A percentile compares a stretch with the other conserved stretches of the same genome.
These are phyloP conservation scores for Urtica urens DNA, from an alignment of 306 rosid genomes.

Conservation along the genomic window DNA sequence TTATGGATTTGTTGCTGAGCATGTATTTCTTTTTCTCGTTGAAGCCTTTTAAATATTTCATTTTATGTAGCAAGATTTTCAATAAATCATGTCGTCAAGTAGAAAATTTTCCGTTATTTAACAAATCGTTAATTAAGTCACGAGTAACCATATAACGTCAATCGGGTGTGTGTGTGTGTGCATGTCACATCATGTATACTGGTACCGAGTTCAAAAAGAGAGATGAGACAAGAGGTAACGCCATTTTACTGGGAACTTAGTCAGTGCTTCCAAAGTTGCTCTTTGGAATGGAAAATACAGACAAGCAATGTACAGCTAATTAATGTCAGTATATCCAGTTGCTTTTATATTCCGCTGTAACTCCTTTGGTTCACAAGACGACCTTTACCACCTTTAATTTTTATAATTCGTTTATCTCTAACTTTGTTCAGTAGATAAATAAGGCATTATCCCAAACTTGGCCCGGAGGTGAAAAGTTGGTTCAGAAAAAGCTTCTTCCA, in stretches of 20 bases:
- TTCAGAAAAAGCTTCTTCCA: neutral
- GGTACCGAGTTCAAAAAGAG: neutral
- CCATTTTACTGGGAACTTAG: neutral
- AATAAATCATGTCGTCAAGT: too few relatives aligned
- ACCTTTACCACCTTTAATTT: neutral
- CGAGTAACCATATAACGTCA: too few relatives aligned
- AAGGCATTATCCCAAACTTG: neutral
- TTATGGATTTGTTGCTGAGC: too few relatives aligned
- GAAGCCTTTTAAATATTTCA: too few relatives aligned
- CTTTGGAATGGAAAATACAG: neutral
- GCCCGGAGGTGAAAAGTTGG: neutral
- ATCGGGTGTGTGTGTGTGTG: neutral
- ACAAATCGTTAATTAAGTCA: too few relatives aligned
- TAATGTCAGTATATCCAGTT: constrained; percentile 1
- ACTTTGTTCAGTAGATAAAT: neutral
- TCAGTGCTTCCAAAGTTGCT: neutral
- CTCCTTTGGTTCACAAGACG: neutral
- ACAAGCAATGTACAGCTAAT: neutral
- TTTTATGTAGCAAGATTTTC: too few relatives aligned
- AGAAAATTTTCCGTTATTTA: too few relatives aligned
- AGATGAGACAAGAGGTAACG: constrained; percentile 5
- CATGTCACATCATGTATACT: neutral
- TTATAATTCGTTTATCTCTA: neutral
- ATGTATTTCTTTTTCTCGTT: too few relatives aligned
- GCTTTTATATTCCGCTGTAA: neutral